A percentile compares a stretch with the other conserved stretches of the same genome.
Evolutionary conservation across 352 stramenopile genomes (phyloP).

Genomic region (Phytopythium delawarense): DNA sequence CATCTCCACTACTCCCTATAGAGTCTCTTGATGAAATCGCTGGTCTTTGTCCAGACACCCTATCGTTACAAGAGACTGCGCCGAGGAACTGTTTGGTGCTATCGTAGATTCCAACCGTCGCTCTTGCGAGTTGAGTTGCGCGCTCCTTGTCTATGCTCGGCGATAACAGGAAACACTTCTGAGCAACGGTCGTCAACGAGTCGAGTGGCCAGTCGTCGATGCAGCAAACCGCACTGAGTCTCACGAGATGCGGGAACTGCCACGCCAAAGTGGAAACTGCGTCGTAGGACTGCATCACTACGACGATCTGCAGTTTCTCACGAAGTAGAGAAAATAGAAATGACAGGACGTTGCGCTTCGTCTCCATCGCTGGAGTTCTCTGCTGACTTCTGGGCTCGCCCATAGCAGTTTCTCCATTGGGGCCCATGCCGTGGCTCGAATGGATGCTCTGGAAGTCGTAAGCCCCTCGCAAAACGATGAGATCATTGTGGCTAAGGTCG

Average conservation of each 20-base stretch:
- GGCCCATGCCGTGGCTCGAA: background rate
- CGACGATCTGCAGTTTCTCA: slow-evolving; percentile 47
- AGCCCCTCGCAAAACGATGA: slow-evolving; percentile 31
- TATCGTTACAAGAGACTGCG: background rate
- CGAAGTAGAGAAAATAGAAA: slow-evolving; percentile 44
- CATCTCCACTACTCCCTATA: no score
- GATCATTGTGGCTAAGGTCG: slow-evolving; percentile 44
- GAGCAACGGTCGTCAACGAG: slow-evolving; percentile 34
- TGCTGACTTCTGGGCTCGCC: background rate
- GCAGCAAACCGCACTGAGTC: slow-evolving; percentile 31
- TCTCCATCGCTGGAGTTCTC: background rate
- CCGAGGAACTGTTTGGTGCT: slow-evolving; percentile 17
- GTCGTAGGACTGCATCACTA: slow-evolving; percentile 24
- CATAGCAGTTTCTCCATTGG: background rate
- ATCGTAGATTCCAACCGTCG: slow-evolving; percentile 36
- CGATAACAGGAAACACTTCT: slow-evolving; percentile 27
- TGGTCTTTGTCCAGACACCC: background rate
- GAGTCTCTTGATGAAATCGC: background rate
- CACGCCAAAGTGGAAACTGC: slow-evolving; percentile 24
- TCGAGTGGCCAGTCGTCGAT: slow-evolving; percentile 42
- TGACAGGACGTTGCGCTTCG: slow-evolving; percentile 11
- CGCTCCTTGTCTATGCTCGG: slow-evolving; percentile 22
- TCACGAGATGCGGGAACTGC: slow-evolving; percentile 39
- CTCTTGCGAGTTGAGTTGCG: slow-evolving; percentile 29
- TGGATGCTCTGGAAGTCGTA: slow-evolving; percentile 12